These are phyloP conservation scores for Lumnitzera racemosa DNA, from an alignment of 345 rosid species.

Conservation along the genomic window DNA sequence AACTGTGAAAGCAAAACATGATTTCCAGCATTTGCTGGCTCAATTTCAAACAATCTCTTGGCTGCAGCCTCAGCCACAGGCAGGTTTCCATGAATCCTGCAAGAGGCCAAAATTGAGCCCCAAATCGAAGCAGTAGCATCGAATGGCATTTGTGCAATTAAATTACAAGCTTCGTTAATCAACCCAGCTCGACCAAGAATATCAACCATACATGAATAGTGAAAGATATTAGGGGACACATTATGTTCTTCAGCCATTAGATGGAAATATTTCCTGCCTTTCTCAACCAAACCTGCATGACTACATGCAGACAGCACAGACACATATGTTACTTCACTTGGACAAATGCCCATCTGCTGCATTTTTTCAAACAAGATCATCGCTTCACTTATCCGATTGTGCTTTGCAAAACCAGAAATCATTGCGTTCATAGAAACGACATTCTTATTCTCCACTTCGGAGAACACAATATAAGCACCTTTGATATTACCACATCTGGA, in stretches of 20 bases:
- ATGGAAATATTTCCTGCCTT: slow-evolving; percentile 45
- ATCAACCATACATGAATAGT: slow-evolving; percentile 90
- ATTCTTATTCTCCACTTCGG: slow-evolving; percentile 36
- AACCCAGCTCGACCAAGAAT: slow-evolving; percentile 62
- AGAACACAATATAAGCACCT: slow-evolving; percentile 56
- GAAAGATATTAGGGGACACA: slow-evolving; percentile 47
- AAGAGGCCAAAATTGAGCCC: slow-evolving; percentile 79
- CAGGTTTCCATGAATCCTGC: slow-evolving; percentile 50
- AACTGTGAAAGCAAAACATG: slow-evolving; percentile 55
- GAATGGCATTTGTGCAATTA: slow-evolving; percentile 56
- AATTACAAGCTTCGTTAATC: slow-evolving; percentile 48
- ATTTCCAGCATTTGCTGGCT: slow-evolving; percentile 78
- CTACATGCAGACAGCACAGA: slow-evolving; percentile 66
- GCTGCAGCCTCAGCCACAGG: slow-evolving; percentile 69
- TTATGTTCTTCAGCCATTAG: slow-evolving; percentile 47
- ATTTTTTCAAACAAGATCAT: slow-evolving; percentile 77
- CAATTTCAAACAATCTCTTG: slow-evolving; percentile 49
- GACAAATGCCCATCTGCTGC: slow-evolving; percentile 59
- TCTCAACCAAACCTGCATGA: slow-evolving; percentile 66
- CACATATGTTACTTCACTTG: slow-evolving; percentile 62
- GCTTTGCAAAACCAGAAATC: slow-evolving; percentile 71
- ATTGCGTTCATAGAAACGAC: slow-evolving; percentile 67
- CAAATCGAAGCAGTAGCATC: slow-evolving; percentile 64
- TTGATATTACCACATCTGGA: slow-evolving; percentile 64
- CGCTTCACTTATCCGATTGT: slow-evolving; percentile 47